Evolutionary conservation across 1,284 basidiomycete species (phyloP), one percentile per base, ranked within the genome.

Genomic region (Inonotus obliquus): DNA sequence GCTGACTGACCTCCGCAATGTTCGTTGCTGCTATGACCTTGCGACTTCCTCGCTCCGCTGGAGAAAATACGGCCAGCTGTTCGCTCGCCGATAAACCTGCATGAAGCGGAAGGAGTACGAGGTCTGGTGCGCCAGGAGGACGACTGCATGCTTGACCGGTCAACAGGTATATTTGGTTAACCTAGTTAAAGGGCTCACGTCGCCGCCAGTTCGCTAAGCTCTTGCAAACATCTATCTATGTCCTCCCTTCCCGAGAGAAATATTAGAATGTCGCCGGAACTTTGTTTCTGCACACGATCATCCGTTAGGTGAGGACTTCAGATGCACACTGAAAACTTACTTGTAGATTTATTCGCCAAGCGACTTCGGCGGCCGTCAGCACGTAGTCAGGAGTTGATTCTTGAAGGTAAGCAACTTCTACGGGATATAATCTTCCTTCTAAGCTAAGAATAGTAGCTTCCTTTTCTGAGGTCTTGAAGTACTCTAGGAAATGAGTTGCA

Each of bases 181-280:
- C 19, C 7, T 21, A 14, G n/a, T 35, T n/a, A 35, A 63, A 47
- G 71, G 65, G 53, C 83, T 65, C 67, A 94, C 92, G 81, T 83
- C 52, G 91, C 83, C 44, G 91, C 72, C 58, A 90, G 77, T 67
- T 98, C 95, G 0, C 89, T 78, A 1, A 98, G 77, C 58, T 86
- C 83, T 68, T 96, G 91, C 7, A 97, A 73, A 61, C 90, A 95
- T 35, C 83, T 78, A 51, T 99, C 94, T 55, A 99, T 99, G 70
- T 99, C 97, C 69, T 99, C 96, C 60, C 96, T 82, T n/a, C 97
- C 95, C 0, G 97, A 96, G 53, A 98, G 73, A 72, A 99, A 99
- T 2, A 98, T 86, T 11, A 99, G 82, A 45, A 99, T 84, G 73
- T 98, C 96, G 0, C 96, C 85, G 83, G 77, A 89, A 84, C 79